phyloP scores from a whole-genome alignment of 192 early-diverging fungal species.

The Lobosporangium transversale region DNA sequence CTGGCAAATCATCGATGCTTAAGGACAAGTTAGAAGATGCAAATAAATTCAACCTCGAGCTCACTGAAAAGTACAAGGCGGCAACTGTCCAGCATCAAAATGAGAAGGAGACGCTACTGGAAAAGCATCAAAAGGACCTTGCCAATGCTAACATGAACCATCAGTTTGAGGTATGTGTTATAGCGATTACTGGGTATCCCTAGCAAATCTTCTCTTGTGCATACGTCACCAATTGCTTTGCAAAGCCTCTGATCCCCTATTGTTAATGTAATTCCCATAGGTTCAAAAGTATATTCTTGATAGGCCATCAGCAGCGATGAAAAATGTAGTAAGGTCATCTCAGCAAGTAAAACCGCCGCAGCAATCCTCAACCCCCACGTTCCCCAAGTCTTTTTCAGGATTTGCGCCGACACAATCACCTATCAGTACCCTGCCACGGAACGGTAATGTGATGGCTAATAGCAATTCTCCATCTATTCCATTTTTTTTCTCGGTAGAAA shows the following conservation, averaged over 20 bases:
- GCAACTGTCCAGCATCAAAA: constrained; percentile 7
- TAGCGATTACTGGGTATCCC: neutral
- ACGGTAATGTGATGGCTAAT: constrained; percentile 6
- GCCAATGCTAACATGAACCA: constrained; percentile 21
- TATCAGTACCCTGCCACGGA: constrained; percentile 4
- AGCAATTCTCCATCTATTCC: too few relatives aligned
- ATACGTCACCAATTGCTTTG: too few relatives aligned
- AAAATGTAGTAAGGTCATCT: neutral
- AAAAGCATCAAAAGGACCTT: constrained; percentile 19
- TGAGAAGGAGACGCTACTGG: constrained; percentile 5
- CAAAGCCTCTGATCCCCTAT: too few relatives aligned
- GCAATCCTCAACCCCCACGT: neutral
- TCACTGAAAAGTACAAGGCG: neutral
- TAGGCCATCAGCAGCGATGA: neutral
- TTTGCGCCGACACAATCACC: constrained; percentile 19
- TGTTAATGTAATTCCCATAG: too few relatives aligned
- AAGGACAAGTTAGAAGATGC: constrained; percentile 24
- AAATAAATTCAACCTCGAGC: neutral
- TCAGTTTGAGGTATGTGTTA: constrained; percentile 30
- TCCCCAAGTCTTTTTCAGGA: constrained; percentile 18
- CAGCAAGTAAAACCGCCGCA: neutral
- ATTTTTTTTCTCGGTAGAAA: neutral
- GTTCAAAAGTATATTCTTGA: constrained; percentile 13
- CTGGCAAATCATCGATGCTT: constrained; percentile 17
- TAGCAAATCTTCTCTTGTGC: neutral